Conservation (phyloP, 495 filamentous ascomycete species). For the Aspergillus olivimuriae region DNA sequence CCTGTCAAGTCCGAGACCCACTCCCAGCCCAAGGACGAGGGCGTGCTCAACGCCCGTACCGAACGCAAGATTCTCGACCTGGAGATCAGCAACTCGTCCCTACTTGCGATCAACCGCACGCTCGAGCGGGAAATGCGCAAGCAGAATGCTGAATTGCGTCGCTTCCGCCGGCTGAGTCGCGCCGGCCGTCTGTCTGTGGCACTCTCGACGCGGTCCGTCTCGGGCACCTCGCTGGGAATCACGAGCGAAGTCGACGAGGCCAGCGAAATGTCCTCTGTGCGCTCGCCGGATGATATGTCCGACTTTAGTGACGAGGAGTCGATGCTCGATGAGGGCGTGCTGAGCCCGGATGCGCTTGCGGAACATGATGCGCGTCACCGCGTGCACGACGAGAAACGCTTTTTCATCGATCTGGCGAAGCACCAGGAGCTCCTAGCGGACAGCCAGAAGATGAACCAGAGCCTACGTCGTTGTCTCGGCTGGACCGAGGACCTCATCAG, state of each 20-base stretch:
- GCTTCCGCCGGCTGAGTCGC: slow-evolving; percentile 74
- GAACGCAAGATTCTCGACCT: slow-evolving; percentile 95
- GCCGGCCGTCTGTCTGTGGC: slow-evolving; percentile 62
- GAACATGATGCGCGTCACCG: slow-evolving; percentile 38
- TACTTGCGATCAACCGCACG: slow-evolving; percentile 93
- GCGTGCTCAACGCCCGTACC: slow-evolving; percentile 75
- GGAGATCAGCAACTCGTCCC: slow-evolving; percentile 95
- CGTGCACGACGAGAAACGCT: slow-evolving; percentile 62
- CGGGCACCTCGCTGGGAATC: slow-evolving; percentile 29
- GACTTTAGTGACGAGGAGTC: slow-evolving; percentile 45
- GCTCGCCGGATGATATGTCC: slow-evolving; percentile 33
- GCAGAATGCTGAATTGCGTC: slow-evolving; percentile 80
- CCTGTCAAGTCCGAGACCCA: slow-evolving; percentile 41
- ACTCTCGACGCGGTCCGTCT: slow-evolving; percentile 38
- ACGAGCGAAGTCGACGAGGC: slow-evolving; percentile 34
- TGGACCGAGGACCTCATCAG: slow-evolving; percentile 86
- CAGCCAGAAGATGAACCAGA: slow-evolving; percentile 90
- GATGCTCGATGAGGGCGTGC: slow-evolving; percentile 24
- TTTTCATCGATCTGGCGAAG: slow-evolving; percentile 76
- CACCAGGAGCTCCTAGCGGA: slow-evolving; percentile 84
- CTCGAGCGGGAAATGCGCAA: slow-evolving; percentile 87
- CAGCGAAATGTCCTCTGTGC: slow-evolving; percentile 29
- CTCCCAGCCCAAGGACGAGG: slow-evolving; percentile 48
- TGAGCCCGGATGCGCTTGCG: slow-evolving; percentile 28
- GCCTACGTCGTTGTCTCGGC: slow-evolving; percentile 75